Evolutionary conservation across 305 asterid species (phyloP).

Genomic region (Rubia balearica): DNA sequence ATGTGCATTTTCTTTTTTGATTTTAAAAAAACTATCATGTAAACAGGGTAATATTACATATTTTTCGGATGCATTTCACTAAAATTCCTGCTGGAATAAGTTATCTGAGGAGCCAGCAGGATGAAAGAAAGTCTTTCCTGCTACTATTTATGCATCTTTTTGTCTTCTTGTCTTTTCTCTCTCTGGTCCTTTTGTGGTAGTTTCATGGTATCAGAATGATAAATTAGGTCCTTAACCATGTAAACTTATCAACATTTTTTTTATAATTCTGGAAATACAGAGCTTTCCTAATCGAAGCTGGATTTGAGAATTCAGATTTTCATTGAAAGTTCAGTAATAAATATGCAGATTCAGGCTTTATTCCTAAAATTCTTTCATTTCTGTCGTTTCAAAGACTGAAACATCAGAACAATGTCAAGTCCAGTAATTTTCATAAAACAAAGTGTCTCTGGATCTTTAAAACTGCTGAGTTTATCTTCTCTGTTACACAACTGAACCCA

Average conservation of each 20-base stretch:
- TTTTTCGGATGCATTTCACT: neutral
- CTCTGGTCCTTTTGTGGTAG: neutral
- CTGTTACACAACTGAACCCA: neutral
- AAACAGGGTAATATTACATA: neutral
- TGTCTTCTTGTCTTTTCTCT: neutral
- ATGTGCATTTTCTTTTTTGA: neutral
- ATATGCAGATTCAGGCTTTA: constrained; percentile 3
- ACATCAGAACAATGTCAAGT: neutral
- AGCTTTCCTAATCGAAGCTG: neutral
- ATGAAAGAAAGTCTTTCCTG: neutral
- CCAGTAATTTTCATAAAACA: neutral
- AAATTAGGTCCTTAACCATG: neutral
- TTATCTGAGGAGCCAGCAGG: neutral
- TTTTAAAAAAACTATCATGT: neutral
- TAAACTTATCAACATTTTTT: neutral
- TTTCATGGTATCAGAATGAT: neutral
- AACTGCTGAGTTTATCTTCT: neutral
- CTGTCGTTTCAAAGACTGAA: neutral
- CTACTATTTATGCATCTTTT: neutral
- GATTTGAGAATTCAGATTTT: neutral
- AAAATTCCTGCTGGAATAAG: neutral
- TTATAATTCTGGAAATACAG: neutral
- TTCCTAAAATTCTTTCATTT: neutral
- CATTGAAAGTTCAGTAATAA: neutral
- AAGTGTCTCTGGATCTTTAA: neutral